Conservation (phyloP, 2,329 filamentous ascomycete genomes). For the Neofusicoccum cordaticola region DNA sequence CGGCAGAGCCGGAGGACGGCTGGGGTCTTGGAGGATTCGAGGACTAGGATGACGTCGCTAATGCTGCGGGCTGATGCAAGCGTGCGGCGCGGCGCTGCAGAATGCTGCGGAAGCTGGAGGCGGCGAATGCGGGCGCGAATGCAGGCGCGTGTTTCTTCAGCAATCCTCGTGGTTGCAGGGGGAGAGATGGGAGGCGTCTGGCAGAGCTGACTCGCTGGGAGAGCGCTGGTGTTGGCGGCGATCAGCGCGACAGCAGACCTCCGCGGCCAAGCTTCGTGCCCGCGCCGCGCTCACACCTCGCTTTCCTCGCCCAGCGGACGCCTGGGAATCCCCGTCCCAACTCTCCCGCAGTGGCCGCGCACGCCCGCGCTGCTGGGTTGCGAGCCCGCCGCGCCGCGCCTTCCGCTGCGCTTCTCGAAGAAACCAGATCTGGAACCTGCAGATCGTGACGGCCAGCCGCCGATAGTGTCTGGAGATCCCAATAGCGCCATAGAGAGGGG, state of each 20-base stretch:
- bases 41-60: conserved; percentile 9
- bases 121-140: neutral
- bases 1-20: conserved; percentile 2
- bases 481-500: neutral
- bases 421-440: neutral
- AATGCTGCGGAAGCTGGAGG: neutral
- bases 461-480: conserved; percentile 2
- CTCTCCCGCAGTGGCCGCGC: neutral
- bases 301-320: no score
- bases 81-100: conserved; percentile 1
- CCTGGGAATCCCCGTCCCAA: neutral
- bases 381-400: neutral
- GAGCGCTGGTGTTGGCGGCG: conserved; percentile 2
- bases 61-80: conserved; percentile 11
- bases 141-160: neutral
- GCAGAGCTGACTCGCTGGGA: neutral
- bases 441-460: neutral
- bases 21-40: conserved; percentile 2
- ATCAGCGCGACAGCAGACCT: neutral
- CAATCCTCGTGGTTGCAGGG: neutral
- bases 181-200: neutral
- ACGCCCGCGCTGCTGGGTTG: neutral
- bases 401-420: conserved; percentile 2
- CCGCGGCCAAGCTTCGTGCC: conserved; percentile 9
- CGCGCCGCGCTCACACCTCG: neutral